Conservation (phyloP, 192 early-diverging fungal genomes). For the Haplosporangium gracile region DNA sequence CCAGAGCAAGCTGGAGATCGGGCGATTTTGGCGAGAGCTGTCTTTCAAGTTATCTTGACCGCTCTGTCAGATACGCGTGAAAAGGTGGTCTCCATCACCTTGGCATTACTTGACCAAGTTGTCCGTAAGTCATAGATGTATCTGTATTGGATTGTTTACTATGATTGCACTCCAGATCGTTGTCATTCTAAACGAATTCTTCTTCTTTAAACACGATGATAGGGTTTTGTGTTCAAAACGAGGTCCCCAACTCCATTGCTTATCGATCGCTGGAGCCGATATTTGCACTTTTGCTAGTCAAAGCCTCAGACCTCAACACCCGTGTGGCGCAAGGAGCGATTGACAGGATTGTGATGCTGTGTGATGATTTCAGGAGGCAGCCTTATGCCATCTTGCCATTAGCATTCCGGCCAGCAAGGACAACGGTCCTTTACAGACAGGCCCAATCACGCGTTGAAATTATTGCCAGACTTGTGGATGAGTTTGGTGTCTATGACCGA, state of each 20-base stretch:
- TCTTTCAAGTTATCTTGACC: conserved; percentile 61
- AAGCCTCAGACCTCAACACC: conserved; percentile 69
- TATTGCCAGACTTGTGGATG: conserved; percentile 58
- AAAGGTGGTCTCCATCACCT: conserved; percentile 58
- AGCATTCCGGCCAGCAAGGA: conserved; percentile 61
- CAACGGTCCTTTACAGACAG: conserved; percentile 60
- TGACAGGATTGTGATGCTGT: conserved; percentile 64
- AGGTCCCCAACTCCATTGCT: conserved; percentile 57
- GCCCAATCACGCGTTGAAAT: conserved; percentile 69
- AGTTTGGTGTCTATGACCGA: conserved; percentile 60
- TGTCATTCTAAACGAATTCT: background rate
- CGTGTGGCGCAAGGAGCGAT: conserved; percentile 63
- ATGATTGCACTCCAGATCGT: no score
- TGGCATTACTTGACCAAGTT: conserved; percentile 64
- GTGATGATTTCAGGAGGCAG: conserved; percentile 60
- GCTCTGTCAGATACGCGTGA: conserved; percentile 69
- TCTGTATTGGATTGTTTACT: background rate
- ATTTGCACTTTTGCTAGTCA: conserved; percentile 63
- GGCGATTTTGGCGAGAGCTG: conserved; percentile 61
- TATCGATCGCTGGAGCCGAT: conserved; percentile 64
- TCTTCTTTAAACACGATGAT: conserved; percentile 6
- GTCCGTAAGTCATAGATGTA: conserved; percentile 28
- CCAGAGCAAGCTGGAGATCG: conserved; percentile 19
- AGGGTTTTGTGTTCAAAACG: conserved; percentile 65
- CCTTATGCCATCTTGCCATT: conserved; percentile 67